phyloP scores from a whole-genome alignment of 495 filamentous ascomycete genomes.

The Ramalina peruviana region DNA sequence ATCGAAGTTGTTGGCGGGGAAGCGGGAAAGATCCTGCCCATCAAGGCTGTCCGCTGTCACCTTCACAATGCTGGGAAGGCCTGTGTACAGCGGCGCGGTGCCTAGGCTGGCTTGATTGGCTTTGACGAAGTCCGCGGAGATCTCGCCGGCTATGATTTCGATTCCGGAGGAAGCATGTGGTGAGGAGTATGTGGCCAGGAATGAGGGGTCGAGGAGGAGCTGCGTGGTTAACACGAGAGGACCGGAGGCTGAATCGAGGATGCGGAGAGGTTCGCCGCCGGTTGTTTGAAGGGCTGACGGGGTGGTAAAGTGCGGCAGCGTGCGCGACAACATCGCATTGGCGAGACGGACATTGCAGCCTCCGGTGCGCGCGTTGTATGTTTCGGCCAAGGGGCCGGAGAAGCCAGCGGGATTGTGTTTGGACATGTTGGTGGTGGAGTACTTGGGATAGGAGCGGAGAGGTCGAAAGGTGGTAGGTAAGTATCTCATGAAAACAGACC shows the following conservation, averaged over 20 bases:
- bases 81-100: neutral
- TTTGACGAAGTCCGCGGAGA: constrained; percentile 3
- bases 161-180: neutral
- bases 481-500: too few species aligned
- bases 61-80: neutral
- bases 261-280: neutral
- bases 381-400: constrained; percentile 3
- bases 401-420: neutral
- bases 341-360: constrained; percentile 10
- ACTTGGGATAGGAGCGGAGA: neutral
- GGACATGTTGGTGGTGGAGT: neutral
- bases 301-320: neutral
- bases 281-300: neutral
- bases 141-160: constrained; percentile 5
- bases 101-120: neutral
- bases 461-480: neutral
- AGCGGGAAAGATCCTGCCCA: neutral
- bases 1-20: constrained; percentile 3
- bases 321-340: constrained; percentile 1
- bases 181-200: neutral
- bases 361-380: constrained; percentile 10
- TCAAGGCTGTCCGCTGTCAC: constrained; percentile 4
- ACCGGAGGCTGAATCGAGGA: constrained; percentile 10
- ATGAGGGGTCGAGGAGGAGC: neutral
- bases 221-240: constrained; percentile 5